phyloP scores from a whole-genome alignment of 1,284 basidiomycete species.

The Psilocybe mexicana region DNA sequence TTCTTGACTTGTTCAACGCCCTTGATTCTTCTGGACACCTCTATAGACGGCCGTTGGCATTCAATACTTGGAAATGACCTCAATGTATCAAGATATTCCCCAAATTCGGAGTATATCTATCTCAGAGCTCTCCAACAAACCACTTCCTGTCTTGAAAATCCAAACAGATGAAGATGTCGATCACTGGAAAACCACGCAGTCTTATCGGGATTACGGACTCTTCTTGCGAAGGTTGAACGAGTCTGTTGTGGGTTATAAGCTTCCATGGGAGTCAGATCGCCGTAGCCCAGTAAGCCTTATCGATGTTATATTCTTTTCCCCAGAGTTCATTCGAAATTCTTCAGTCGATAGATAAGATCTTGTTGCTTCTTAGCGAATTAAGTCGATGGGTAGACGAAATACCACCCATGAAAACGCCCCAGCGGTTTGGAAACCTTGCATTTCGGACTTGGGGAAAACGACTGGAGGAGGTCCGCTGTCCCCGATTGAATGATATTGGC shows the following conservation, averaged over 20 bases:
- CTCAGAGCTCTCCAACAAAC: constrained; percentile 31
- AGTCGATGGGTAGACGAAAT: constrained; percentile 83
- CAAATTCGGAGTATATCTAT: constrained; percentile 45
- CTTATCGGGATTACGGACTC: constrained; percentile 70
- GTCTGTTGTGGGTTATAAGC: constrained; percentile 63
- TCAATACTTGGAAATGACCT: not conserved
- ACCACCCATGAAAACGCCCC: constrained; percentile 77
- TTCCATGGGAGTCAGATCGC: constrained; percentile 40
- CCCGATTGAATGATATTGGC: constrained; percentile 13
- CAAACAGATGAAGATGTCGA: constrained; percentile 69
- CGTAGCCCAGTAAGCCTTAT: constrained; percentile 38
- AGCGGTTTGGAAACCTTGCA: constrained; percentile 93
- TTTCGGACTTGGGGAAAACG: constrained; percentile 87
- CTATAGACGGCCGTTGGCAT: not conserved
- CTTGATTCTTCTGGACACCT: not conserved
- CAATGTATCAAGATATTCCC: constrained; percentile 9
- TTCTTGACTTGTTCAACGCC: not conserved
- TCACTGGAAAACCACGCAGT: constrained; percentile 66
- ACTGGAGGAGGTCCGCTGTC: constrained; percentile 68
- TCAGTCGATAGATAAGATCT: constrained; percentile 49
- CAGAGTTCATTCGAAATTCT: constrained; percentile 11
- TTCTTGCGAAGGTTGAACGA: constrained; percentile 77
- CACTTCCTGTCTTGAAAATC: constrained; percentile 50
- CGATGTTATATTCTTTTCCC: constrained; percentile 11
- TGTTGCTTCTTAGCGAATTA: constrained; percentile 69